Conservation (phyloP, 169 alveolate genomes). For the Besnoitia besnoiti region DNA sequence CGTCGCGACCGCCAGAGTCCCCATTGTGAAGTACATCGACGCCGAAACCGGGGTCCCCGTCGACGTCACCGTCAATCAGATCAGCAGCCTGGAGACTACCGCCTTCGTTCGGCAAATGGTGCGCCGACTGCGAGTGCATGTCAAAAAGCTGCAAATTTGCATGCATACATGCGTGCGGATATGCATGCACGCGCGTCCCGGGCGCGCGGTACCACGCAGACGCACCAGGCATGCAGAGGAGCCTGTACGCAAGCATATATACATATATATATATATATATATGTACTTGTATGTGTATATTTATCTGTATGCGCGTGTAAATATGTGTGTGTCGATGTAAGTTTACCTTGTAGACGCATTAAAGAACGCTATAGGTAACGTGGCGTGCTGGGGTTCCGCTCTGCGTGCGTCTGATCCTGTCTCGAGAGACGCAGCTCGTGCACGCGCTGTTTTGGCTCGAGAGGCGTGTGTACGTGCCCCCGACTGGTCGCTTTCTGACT, state of each 20-base stretch:
- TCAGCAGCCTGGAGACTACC: constrained; percentile 68
- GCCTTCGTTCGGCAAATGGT: constrained; percentile 49
- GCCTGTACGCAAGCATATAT: neutral
- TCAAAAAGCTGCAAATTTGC: neutral
- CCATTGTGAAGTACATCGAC: constrained; percentile 72
- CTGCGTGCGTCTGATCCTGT: too few species aligned
- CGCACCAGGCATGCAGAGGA: neutral
- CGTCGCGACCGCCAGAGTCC: constrained; percentile 67
- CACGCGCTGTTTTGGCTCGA: too few species aligned
- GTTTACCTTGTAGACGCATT: too few species aligned
- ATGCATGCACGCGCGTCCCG: too few species aligned
- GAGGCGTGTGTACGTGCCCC: too few species aligned
- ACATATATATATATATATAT: neutral
- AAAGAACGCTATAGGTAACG: too few species aligned
- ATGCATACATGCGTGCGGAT: too few species aligned
- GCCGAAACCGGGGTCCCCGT: constrained; percentile 72
- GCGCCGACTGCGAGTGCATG: too few species aligned
- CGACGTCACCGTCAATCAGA: constrained; percentile 70
- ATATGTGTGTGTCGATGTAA: neutral
- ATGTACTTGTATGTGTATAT: neutral
- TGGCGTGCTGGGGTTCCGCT: too few species aligned
- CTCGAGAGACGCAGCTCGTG: too few species aligned
- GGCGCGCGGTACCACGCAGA: too few species aligned
- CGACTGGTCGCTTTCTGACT: too few species aligned
- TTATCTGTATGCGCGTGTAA: neutral